Conservation (phyloP, 331 rosid genomes). For the Ulmus americana region DNA sequence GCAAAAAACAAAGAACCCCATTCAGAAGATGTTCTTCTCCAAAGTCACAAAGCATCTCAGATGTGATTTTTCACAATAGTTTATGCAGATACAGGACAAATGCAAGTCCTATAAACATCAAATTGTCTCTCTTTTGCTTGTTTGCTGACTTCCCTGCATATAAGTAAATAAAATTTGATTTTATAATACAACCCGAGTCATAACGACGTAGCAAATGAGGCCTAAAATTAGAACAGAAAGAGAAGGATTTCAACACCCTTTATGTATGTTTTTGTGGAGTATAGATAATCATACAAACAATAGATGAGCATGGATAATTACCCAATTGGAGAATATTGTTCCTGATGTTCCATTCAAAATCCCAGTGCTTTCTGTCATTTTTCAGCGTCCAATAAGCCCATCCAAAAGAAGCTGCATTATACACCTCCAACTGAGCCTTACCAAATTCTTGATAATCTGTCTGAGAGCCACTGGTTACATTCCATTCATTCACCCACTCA, state of each 20-base stretch:
- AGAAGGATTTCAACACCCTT: neutral
- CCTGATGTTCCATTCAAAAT: constrained; percentile 82
- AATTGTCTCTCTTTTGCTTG: constrained; percentile 24
- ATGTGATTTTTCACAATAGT: constrained; percentile 26
- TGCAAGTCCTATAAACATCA: constrained; percentile 35
- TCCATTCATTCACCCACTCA: constrained; percentile 97
- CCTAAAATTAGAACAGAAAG: neutral
- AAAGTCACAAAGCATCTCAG: neutral
- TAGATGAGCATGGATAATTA: constrained; percentile 21
- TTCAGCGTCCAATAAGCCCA: constrained; percentile 90
- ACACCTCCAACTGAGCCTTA: constrained; percentile 67
- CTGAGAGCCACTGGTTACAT: constrained; percentile 46
- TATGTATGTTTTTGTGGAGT: neutral
- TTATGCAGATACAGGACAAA: constrained; percentile 38
- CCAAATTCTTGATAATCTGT: constrained; percentile 71
- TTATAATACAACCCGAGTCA: no score
- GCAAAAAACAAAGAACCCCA: constrained; percentile 22
- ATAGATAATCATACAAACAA: constrained; percentile 1
- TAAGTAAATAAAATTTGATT: neutral
- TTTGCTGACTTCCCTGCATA: constrained; percentile 56
- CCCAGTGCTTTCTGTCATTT: constrained; percentile 76
- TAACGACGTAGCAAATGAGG: neutral
- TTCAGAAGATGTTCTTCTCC: constrained; percentile 5
- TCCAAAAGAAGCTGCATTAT: constrained; percentile 72
- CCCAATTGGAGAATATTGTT: constrained; percentile 68